Conservation (phyloP, 805 yeast genomes). For the Barnettozyma siamensis region DNA sequence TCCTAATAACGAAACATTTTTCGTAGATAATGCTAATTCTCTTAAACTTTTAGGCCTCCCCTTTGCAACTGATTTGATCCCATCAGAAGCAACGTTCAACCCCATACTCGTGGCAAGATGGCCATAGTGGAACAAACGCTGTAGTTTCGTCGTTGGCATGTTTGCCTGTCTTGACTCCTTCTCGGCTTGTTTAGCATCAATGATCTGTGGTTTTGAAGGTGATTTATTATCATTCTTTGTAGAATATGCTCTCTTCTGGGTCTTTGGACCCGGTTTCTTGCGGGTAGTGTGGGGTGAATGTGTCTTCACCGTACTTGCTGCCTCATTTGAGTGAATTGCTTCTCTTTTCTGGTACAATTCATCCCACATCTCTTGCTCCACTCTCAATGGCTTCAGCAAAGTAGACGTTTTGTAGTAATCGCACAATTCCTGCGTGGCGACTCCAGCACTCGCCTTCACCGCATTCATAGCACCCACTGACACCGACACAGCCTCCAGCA, state of each 20-base stretch:
- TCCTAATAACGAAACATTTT: slow-evolving; percentile 83
- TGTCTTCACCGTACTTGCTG: background rate
- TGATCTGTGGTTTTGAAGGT: slow-evolving; percentile 13
- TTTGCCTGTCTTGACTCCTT: slow-evolving; percentile 54
- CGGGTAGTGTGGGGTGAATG: background rate
- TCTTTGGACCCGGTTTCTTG: slow-evolving; percentile 1
- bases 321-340: background rate
- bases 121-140: slow-evolving; percentile 89
- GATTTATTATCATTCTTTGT: slow-evolving; percentile 9
- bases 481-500: slow-evolving; percentile 17
- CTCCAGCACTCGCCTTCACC: slow-evolving; percentile 9
- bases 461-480: slow-evolving; percentile 15
- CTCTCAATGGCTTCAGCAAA: slow-evolving; percentile 19
- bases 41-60: slow-evolving; percentile 48
- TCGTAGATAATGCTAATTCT: slow-evolving; percentile 65
- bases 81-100: slow-evolving; percentile 72
- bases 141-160: slow-evolving; percentile 84
- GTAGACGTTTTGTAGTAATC: slow-evolving; percentile 20
- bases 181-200: slow-evolving; percentile 4
- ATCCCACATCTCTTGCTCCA: slow-evolving; percentile 21
- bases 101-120: slow-evolving; percentile 89
- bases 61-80: slow-evolving; percentile 59
- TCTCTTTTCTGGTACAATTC: slow-evolving; percentile 6
- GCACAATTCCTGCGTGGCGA: slow-evolving; percentile 11
- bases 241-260: slow-evolving; percentile 13